A percentile compares a stretch with the other conserved stretches of the same genome.
phyloP scores from a whole-genome alignment of 345 rosid species.

The Pugionium dolabratum region DNA sequence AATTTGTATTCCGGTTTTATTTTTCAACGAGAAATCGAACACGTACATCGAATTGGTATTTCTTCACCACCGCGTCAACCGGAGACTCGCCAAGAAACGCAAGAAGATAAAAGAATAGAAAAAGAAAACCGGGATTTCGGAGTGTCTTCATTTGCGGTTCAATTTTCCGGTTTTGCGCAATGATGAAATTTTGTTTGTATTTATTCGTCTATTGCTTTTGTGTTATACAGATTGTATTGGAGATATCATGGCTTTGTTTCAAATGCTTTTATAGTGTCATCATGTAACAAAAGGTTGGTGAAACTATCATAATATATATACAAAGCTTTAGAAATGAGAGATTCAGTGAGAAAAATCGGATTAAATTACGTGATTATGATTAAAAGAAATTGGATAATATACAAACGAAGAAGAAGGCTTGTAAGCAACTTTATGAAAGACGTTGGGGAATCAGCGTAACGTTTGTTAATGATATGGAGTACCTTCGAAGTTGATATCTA shows the following conservation, averaged over 20 bases:
- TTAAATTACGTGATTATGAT: not conserved
- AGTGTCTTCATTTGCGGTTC: slow-evolving; percentile 17
- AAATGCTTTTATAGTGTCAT: slow-evolving; percentile 14
- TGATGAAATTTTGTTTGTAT: not conserved
- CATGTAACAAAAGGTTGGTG: not conserved
- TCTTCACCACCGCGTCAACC: slow-evolving; percentile 34
- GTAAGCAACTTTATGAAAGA: slow-evolving; percentile 22
- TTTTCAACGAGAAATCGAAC: not conserved
- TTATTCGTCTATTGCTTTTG: not conserved
- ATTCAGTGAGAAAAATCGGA: not conserved
- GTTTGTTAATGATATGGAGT: slow-evolving; percentile 27
- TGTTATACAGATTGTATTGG: not conserved
- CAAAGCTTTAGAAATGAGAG: not conserved
- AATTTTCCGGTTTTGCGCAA: not conserved
- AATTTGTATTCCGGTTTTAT: not conserved
- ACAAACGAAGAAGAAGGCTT: slow-evolving; percentile 1
- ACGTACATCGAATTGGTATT: slow-evolving; percentile 45
- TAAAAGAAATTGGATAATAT: not conserved
- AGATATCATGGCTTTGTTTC: not conserved
- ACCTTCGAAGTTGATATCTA: slow-evolving; percentile 23
- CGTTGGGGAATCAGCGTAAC: slow-evolving; percentile 23
- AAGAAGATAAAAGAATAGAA: slow-evolving; percentile 22
- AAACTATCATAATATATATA: not conserved
- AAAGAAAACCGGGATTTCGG: not conserved
- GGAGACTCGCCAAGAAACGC: slow-evolving; percentile 21